Base-by-base conservation (phyloP, 768 basidiomycete species). In the Kwoniella bestiolae region DNA sequence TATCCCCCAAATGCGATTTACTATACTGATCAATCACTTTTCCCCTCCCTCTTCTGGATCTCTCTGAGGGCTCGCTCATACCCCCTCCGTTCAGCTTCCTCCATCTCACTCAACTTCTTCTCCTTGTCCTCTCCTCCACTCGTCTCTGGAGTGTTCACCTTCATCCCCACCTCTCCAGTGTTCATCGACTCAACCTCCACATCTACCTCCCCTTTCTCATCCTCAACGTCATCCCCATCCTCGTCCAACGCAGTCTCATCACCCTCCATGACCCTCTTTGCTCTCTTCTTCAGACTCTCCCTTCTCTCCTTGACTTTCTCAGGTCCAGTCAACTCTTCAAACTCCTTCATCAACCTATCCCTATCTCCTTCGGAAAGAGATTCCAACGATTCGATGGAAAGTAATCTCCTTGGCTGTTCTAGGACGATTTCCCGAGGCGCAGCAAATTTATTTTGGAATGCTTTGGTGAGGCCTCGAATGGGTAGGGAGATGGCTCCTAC, bases 1-100 rank as follows among this genome's bases (percentile, higher is more conserved):
- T n/a, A n/a, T n/a, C n/a, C n/a, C n/a, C n/a, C n/a, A n/a, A n/a
- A n/a, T n/a, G n/a, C n/a, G n/a, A n/a, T n/a, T n/a, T 41, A 50
- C 21, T 11, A 34, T 23, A n/a, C n/a, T 7, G 34, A 7, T 25
- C n/a, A n/a, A 31, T 86, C 21, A 86, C n/a, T n/a, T 86, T 86
- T 67, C 47, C 58, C 64, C 51, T 35, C 63, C 31, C 47, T 65
- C 51, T 31, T 47, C 47, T 38, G 63, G 60, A 51, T 29, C 32
- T 75, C 74, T 38, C 32, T 56, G 59, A 72, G 18, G 18, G 74
- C 74, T 32, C 67, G 35, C 50, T 75, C 74, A 65, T 75, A 75
- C 7, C 74, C 74, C 45, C 67, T 60, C 47, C 56, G 46, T 56
- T 75, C 74, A 6, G 71, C 74, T 18, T 58, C 67, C 8, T 56